Conservation (phyloP, 2,329 filamentous ascomycete genomes). For the Amauroascus verrucosus region DNA sequence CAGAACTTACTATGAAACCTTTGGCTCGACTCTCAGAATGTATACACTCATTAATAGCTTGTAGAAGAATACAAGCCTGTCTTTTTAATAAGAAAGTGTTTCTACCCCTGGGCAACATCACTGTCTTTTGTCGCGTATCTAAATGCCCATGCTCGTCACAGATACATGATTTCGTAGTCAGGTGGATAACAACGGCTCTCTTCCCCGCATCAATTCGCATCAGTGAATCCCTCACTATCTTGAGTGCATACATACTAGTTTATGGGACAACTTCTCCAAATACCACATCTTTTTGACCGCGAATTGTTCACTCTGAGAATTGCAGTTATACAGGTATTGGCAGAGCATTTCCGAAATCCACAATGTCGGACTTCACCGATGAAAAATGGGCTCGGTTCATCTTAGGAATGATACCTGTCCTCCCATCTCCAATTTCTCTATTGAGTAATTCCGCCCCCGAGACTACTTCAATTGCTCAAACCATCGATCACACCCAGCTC, state of each 20-base stretch:
- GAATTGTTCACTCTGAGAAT: too few species aligned
- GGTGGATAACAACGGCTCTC: neutral
- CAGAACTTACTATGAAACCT: too few species aligned
- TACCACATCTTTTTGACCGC: too few species aligned
- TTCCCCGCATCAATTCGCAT: neutral
- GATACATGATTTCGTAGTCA: neutral
- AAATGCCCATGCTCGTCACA: neutral
- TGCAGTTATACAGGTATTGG: too few species aligned
- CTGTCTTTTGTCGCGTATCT: neutral
- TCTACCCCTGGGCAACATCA: neutral
- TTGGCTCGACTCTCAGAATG: too few species aligned
- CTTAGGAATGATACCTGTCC: constrained; percentile 19
- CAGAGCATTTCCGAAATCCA: neutral
- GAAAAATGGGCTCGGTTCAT: constrained; percentile 28
- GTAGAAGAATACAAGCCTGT: too few species aligned
- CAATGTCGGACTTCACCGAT: neutral
- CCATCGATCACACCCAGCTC: constrained; percentile 38
- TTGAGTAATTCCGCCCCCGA: constrained; percentile 20
- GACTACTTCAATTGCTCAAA: constrained; percentile 24
- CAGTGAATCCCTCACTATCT: neutral
- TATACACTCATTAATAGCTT: too few species aligned
- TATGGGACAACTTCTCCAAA: too few species aligned
- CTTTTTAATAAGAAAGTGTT: neutral
- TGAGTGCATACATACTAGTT: too few species aligned
- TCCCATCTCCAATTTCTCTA: constrained; percentile 18